Conservation (phyloP, 257 asterid species). For the Vinca minor region DNA sequence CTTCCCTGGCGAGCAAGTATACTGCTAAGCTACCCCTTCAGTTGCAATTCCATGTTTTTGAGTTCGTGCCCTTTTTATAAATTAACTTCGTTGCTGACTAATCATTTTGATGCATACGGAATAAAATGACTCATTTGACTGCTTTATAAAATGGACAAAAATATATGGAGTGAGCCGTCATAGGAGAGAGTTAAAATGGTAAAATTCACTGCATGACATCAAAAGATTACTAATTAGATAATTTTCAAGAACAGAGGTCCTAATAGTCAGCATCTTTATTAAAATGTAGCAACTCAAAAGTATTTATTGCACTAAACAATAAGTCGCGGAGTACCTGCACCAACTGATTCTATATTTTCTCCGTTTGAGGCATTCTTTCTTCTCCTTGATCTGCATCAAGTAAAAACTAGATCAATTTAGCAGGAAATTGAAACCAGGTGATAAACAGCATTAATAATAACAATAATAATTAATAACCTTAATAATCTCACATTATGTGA, state of each 20-base stretch:
- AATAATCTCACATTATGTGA: neutral
- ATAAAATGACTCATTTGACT: neutral
- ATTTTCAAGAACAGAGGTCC: neutral
- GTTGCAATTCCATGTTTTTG: neutral
- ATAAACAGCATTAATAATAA: neutral
- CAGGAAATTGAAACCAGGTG: neutral
- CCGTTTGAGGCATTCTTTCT: constrained; percentile 70
- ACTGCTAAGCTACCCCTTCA: neutral
- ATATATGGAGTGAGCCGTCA: neutral
- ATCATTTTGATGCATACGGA: neutral
- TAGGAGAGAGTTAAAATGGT: neutral
- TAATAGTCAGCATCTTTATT: neutral
- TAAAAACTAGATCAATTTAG: neutral
- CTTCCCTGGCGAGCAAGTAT: neutral
- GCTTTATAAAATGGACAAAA: neutral
- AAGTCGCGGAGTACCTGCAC: constrained; percentile 40
- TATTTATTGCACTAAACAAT: neutral
- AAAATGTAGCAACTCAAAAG: neutral
- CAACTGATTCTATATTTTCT: constrained; percentile 52
- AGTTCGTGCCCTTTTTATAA: neutral
- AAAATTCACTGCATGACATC: neutral
- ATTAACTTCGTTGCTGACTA: neutral
- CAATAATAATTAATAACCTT: neutral
- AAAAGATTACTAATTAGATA: neutral
- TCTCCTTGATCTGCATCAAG: constrained; percentile 64